A percentile compares a stretch with the other conserved stretches of the same genome.
phyloP scores from a whole-genome alignment of 192 early-diverging fungal genomes.

The Fimicolochytrium jonesii region DNA sequence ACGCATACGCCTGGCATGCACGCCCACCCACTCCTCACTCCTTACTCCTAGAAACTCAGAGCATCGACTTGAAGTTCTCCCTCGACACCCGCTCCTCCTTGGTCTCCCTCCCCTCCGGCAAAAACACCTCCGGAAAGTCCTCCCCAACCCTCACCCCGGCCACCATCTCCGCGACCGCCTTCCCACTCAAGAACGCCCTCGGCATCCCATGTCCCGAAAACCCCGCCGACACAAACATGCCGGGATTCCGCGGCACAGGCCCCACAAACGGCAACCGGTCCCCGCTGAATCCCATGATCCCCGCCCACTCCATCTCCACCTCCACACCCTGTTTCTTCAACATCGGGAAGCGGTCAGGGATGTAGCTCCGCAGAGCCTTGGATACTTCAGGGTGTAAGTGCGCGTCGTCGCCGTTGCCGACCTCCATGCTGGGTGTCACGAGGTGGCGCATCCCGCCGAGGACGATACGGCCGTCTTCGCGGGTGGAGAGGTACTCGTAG shows the following conservation, averaged over 20 bases:
- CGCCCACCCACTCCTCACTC: no score
- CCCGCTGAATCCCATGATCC: conserved; percentile 46
- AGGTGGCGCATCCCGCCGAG: conserved; percentile 42
- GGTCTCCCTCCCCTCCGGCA: background rate
- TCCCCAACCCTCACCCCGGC: background rate
- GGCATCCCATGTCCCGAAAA: conserved; percentile 53
- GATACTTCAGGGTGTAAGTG: conserved; percentile 20
- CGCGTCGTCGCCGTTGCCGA: conserved; percentile 32
- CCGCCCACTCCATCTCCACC: conserved; percentile 40
- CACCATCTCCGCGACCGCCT: conserved; percentile 26
- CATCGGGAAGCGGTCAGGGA: conserved; percentile 16
- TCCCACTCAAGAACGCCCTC: conserved; percentile 30
- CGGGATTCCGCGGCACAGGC: conserved; percentile 5
- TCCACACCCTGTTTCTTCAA: background rate
- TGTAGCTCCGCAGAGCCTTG: conserved; percentile 20
- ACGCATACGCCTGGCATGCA: no score
- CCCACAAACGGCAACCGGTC: conserved; percentile 41
- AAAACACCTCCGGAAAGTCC: background rate
- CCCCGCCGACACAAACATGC: conserved; percentile 35
- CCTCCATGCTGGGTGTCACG: conserved; percentile 28
- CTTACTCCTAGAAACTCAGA: background rate
- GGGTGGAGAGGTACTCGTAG: conserved; percentile 42
- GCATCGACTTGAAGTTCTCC: background rate
- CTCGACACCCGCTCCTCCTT: no score
- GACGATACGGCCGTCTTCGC: conserved; percentile 42